These are phyloP conservation scores for Letharia lupina DNA, from an alignment of 495 filamentous ascomycete species.

Conservation along the genomic window DNA sequence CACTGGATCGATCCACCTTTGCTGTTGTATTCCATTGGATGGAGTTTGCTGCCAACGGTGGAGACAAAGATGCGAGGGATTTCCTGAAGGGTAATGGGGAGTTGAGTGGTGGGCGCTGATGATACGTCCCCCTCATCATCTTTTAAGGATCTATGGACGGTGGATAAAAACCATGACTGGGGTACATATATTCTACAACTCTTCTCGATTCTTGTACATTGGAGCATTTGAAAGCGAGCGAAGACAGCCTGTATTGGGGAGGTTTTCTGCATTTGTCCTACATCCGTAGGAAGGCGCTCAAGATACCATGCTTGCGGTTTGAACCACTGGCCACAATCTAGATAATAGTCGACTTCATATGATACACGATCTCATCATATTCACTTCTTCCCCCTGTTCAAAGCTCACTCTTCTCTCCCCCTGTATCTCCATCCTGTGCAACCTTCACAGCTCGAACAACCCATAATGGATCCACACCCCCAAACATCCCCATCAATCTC, in stretches of 20 bases:
- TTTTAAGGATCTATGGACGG: background rate
- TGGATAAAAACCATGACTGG: background rate
- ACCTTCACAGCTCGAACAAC: slow-evolving; percentile 29
- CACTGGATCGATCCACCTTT: slow-evolving; percentile 83
- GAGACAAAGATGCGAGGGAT: slow-evolving; percentile 78
- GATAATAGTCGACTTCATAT: background rate
- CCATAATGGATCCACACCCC: slow-evolving; percentile 29
- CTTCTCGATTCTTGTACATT: background rate
- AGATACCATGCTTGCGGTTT: background rate
- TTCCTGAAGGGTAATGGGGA: slow-evolving; percentile 25
- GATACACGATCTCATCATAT: background rate
- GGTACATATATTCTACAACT: background rate
- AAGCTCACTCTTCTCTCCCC: slow-evolving; percentile 20
- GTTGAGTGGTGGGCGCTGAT: slow-evolving; percentile 14
- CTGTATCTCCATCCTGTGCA: slow-evolving; percentile 10
- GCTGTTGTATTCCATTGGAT: slow-evolving; percentile 98
- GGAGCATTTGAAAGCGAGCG: background rate
- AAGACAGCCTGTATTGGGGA: background rate
- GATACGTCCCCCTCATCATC: background rate
- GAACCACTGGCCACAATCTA: background rate
- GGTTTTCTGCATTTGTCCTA: background rate
- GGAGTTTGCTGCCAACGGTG: slow-evolving; percentile 78
- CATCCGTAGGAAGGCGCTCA: background rate
- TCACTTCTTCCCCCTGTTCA: background rate
- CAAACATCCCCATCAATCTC: slow-evolving; percentile 23